Evolutionary conservation across 805 yeast species (phyloP).

Genomic region (Kregervanrija delftensis): DNA sequence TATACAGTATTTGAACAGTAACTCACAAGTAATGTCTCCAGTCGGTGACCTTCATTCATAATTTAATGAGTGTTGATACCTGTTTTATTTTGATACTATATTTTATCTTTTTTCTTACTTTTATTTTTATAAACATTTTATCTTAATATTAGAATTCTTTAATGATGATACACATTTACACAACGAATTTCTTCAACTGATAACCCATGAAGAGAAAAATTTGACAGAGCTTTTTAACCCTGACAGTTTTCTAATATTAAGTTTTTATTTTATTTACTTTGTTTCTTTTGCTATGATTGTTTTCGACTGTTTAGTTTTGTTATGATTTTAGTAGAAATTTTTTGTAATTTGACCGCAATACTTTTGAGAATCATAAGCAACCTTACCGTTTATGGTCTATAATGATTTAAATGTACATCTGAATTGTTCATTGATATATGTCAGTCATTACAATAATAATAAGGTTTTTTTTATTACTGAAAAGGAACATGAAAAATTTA

Average conservation of each 20-base stretch:
- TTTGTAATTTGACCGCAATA: not conserved
- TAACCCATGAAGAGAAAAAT: constrained; percentile 22
- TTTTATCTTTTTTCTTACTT: not conserved
- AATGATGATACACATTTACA: constrained; percentile 23
- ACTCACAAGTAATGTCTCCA: no score
- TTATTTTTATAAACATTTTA: not conserved
- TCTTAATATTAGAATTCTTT: not conserved
- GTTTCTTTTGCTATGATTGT: not conserved
- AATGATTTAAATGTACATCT: no score
- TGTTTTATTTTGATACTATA: no score
- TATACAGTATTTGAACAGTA: no score
- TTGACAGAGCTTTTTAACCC: constrained; percentile 37
- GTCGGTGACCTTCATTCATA: no score
- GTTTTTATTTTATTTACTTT: not conserved
- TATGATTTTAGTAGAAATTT: not conserved
- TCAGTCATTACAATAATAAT: no score
- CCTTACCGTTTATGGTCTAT: no score
- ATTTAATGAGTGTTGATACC: no score
- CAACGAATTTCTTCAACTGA: constrained; percentile 35
- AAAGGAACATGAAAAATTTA: no score
- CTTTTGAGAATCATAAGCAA: no score
- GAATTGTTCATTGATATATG: no score
- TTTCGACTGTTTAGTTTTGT: not conserved
- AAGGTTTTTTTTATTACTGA: no score
- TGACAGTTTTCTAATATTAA: constrained; percentile 13